These are phyloP conservation scores for Solanum chaucha DNA, from an alignment of 257 asterid species.

Conservation along the genomic window DNA sequence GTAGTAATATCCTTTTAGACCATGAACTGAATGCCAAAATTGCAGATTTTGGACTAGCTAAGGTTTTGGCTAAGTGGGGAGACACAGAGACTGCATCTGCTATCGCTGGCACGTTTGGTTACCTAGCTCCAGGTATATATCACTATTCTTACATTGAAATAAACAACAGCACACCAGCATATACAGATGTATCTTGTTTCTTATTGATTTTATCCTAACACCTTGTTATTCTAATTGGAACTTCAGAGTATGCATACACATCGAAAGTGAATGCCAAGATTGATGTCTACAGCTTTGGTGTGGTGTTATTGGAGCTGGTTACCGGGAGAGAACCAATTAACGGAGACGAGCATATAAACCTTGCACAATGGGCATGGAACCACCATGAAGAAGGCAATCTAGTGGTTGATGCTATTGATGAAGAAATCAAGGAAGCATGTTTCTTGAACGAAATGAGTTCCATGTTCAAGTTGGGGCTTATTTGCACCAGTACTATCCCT, in stretches of 20 bases:
- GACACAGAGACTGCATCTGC: constrained; percentile 29
- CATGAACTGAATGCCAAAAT: constrained; percentile 31
- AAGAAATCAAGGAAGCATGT: constrained; percentile 28
- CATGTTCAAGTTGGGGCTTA: constrained; percentile 53
- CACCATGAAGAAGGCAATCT: constrained; percentile 32
- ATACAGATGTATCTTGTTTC: neutral
- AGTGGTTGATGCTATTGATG: constrained; percentile 6
- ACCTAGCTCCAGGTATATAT: constrained; percentile 41
- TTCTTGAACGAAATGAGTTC: constrained; percentile 35
- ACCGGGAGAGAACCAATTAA: constrained; percentile 23
- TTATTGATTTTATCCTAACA: neutral
- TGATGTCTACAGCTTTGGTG: constrained; percentile 32
- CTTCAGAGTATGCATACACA: constrained; percentile 11
- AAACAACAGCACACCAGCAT: neutral
- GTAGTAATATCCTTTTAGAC: constrained; percentile 42
- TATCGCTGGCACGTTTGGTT: constrained; percentile 52
- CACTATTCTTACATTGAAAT: neutral
- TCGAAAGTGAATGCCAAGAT: constrained; percentile 23
- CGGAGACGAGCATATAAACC: constrained; percentile 54
- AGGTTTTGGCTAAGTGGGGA: constrained; percentile 10
- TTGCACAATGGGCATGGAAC: constrained; percentile 70
- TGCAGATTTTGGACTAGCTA: constrained; percentile 25
- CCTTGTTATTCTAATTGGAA: neutral
- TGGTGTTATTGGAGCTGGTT: constrained; percentile 25
- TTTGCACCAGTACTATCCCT: constrained; percentile 53